Percentiles rank a stretch among this genome's conserved stretches.
phyloP scores from a whole-genome alignment of 495 filamentous ascomycete species.

The Symbiotaphrina buchneri region DNA sequence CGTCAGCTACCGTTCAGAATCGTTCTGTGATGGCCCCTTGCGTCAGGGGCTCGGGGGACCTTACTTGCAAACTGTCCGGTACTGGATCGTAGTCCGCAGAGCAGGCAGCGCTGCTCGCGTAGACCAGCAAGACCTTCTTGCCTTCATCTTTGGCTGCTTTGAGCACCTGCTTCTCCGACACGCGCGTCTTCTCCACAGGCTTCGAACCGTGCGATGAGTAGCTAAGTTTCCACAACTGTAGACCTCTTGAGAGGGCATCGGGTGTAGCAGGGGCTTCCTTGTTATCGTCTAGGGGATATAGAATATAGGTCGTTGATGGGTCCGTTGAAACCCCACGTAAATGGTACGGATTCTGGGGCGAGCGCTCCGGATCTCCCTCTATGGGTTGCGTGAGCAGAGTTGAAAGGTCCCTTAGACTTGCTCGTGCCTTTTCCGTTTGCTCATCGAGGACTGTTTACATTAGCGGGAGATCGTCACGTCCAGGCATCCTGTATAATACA shows the following conservation, averaged over 20 bases:
- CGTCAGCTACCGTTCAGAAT: too few species aligned
- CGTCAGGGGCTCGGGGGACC: slow-evolving; percentile 6
- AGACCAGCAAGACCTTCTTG: slow-evolving; percentile 22
- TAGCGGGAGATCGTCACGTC: not conserved
- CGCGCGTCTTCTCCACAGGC: slow-evolving; percentile 6
- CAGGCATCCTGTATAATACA: slow-evolving; percentile 1
- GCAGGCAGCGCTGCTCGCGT: slow-evolving; percentile 24
- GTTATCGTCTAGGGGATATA: slow-evolving; percentile 7
- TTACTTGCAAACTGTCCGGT: slow-evolving; percentile 18
- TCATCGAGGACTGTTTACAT: slow-evolving; percentile 23
- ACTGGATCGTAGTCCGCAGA: slow-evolving; percentile 10
- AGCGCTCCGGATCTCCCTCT: slow-evolving; percentile 10
- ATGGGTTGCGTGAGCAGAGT: slow-evolving; percentile 27
- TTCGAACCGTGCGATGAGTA: slow-evolving; percentile 25
- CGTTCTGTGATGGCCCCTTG: too few species aligned
- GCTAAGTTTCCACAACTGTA: slow-evolving; percentile 31
- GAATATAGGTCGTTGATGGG: slow-evolving; percentile 27
- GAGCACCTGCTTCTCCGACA: slow-evolving; percentile 26
- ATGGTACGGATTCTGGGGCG: slow-evolving; percentile 15
- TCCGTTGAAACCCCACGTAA: slow-evolving; percentile 27
- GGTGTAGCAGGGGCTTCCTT: slow-evolving; percentile 1
- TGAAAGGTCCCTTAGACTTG: slow-evolving; percentile 22
- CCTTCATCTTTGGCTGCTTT: slow-evolving; percentile 26
- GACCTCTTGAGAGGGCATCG: slow-evolving; percentile 1
- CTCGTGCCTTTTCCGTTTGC: slow-evolving; percentile 22